A percentile compares a stretch with the other conserved stretches of the same genome.
phyloP scores from a whole-genome alignment of 2,329 filamentous ascomycete genomes.

The Sarocladiaceae sp. region DNA sequence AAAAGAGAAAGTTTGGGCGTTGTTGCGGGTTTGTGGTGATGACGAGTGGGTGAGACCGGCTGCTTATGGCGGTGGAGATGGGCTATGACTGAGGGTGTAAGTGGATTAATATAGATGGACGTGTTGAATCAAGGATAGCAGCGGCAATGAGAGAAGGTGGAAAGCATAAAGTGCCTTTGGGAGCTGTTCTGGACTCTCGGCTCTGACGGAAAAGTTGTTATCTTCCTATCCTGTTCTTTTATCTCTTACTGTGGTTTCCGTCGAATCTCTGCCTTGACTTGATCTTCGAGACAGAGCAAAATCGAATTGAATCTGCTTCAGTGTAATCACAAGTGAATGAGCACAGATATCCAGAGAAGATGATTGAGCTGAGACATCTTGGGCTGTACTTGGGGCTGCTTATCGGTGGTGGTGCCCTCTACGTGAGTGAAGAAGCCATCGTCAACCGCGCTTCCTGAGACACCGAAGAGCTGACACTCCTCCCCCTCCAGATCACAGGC shows the following conservation, averaged over 20 bases:
- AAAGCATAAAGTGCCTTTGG: constrained; percentile 1
- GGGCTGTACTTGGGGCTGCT: constrained; percentile 34
- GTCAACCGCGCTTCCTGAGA: not conserved
- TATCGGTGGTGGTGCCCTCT: constrained; percentile 28
- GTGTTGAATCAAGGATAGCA: not conserved
- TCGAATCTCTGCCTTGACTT: too few relatives aligned
- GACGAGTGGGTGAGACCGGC: too few relatives aligned
- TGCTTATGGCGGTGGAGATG: too few relatives aligned
- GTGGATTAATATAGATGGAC: not conserved
- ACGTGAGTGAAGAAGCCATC: constrained; percentile 25
- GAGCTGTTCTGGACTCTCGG: not conserved
- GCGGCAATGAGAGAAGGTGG: not conserved
- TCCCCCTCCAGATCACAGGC: constrained; percentile 26
- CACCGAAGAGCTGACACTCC: not conserved
- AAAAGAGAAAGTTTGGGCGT: too few relatives aligned
- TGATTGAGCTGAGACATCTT: constrained; percentile 26
- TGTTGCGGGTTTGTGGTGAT: too few relatives aligned
- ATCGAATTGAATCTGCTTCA: too few relatives aligned
- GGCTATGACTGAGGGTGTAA: too few relatives aligned
- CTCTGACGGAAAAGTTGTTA: not conserved
- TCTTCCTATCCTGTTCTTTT: constrained; percentile 7
- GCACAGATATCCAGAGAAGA: too few relatives aligned
- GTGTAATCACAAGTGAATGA: too few relatives aligned
- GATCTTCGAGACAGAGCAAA: too few relatives aligned
- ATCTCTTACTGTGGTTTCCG: not conserved